These are phyloP conservation scores for Pythium pyrilobum DNA, from an alignment of 352 stramenopile genomes.

Conservation along the genomic window DNA sequence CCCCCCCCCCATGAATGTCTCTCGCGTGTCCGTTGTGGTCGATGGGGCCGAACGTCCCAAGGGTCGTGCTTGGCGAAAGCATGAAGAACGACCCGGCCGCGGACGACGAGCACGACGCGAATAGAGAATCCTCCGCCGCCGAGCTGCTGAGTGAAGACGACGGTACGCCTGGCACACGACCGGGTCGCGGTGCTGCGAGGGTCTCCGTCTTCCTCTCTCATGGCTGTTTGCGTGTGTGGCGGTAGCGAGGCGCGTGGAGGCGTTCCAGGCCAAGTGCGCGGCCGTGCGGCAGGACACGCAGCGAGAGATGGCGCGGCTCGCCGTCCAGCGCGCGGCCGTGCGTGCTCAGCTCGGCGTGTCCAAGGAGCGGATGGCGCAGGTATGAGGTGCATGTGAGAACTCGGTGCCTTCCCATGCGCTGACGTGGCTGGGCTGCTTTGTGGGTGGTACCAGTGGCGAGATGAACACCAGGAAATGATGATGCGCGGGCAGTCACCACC, in stretches of 20 bases:
- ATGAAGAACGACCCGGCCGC: background rate
- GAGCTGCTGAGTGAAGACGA: background rate
- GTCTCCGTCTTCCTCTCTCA: too few species aligned
- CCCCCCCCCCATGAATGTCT: too few species aligned
- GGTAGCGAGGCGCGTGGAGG: background rate
- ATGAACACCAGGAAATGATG: conserved; percentile 33
- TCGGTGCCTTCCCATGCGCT: background rate
- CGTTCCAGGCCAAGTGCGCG: conserved; percentile 1
- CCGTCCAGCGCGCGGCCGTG: conserved; percentile 11
- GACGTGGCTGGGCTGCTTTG: background rate
- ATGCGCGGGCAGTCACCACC: background rate
- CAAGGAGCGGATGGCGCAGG: conserved; percentile 23
- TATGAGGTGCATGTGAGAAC: conserved; percentile 11
- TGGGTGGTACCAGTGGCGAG: conserved; percentile 20
- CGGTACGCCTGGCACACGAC: background rate
- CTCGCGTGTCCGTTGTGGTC: too few species aligned
- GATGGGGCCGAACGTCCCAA: background rate
- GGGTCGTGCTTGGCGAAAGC: too few species aligned
- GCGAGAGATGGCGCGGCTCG: conserved; percentile 23
- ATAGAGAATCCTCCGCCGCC: background rate
- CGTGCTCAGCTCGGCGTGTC: conserved; percentile 25
- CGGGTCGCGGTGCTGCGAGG: too few species aligned
- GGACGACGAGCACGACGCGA: background rate
- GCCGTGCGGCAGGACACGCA: conserved; percentile 15
- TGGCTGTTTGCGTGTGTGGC: background rate